Base-by-base conservation (phyloP, 805 yeast genomes). In the Lachancea fermentati region DNA sequence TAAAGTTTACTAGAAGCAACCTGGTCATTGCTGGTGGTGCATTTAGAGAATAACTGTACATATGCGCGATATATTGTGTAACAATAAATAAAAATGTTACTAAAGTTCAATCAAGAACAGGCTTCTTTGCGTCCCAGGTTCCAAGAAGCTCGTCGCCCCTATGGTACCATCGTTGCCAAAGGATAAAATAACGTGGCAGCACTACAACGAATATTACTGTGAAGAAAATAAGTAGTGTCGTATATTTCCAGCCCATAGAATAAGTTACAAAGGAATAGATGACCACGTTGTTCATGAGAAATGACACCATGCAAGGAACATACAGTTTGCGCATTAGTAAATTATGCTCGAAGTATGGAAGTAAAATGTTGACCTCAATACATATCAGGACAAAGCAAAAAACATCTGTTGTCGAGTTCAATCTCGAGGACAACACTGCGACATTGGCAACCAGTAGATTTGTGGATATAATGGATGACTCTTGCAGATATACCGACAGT, bases 1-100 rank as follows among this genome's bases (percentile, higher is more conserved):
- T 93, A 26, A 88, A 83, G 55, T 91, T 93, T 59, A 91, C 97
- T 1, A 72, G 95, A 60, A 71, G 95, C 45, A 93, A 93, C 65
- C 66, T 93, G 50, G 89, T 95, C 52, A 71, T 93, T 28, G 96
- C 96, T 0, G 97, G 86, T 18, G 97, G 98, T 38, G 93, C 93
- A 3, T 87, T 83, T 53, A 62, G 66, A 48, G 78, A 75, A 24
- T 67, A 45, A 52, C 22, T 30, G 30, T 28, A 8, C 12, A 28
- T 32, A 39, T 26, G 22, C 11, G 30, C 17, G n/a, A 29, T 29
- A 29, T 36, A 19, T 16, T 30, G 11, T 25, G 14, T 25, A 32
- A 4, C 16, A 18, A 14, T 38, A 11, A 14, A 13, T 25, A 28
- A n/a, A 9, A 25, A 30, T 15, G 24, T n/a, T 6, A 16, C 24